phyloP scores from a whole-genome alignment of 768 basidiomycete species.

The Hericium alpestre region DNA sequence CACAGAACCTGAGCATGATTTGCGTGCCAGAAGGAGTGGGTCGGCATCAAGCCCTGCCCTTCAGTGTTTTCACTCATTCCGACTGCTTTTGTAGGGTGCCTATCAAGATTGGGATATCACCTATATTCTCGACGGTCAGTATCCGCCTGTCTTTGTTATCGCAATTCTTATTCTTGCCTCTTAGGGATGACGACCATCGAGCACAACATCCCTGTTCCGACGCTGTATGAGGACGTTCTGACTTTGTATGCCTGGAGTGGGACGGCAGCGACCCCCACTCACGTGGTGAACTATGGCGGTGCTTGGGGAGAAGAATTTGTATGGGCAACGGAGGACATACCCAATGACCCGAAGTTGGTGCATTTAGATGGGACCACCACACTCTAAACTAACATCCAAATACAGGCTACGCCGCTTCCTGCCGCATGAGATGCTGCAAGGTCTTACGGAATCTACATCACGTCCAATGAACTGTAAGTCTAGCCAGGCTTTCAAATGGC shows the following conservation, averaged over 20 bases:
- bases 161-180: not conserved
- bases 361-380: too few relatives aligned
- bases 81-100: not conserved
- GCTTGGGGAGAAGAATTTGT: slow-evolving; percentile 54
- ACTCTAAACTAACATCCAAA: not conserved
- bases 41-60: not conserved
- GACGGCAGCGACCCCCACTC: slow-evolving; percentile 64
- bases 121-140: not conserved
- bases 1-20: not conserved
- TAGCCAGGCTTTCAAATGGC: not conserved
- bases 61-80: not conserved
- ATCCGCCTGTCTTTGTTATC: not conserved
- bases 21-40: not conserved
- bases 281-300: slow-evolving; percentile 73
- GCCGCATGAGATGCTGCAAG: not conserved
- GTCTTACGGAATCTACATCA: not conserved
- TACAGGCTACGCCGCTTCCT: not conserved
- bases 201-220: not conserved
- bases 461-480: not conserved
- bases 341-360: slow-evolving; percentile 37
- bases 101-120: not conserved
- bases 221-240: slow-evolving; percentile 22
- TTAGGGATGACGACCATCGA: not conserved
- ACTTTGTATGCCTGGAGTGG: slow-evolving; percentile 56
- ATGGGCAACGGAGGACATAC: slow-evolving; percentile 56